Conservation (phyloP, 495 filamentous ascomycete genomes). For the Xylaria nigripes region DNA sequence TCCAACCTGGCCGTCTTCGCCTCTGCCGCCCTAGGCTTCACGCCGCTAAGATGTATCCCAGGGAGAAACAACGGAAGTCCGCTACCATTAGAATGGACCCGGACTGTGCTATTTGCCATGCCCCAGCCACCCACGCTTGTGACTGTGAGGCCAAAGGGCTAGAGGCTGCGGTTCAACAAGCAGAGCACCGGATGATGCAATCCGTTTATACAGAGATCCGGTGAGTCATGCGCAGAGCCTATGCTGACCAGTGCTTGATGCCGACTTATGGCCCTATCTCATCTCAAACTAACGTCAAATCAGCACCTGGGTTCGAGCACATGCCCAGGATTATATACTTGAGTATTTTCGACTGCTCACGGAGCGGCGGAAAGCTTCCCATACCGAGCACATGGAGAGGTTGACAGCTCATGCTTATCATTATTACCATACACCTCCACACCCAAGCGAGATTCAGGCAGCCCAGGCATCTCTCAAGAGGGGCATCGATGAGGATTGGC, state of each 20-base stretch:
- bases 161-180: conserved; percentile 56
- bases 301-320: conserved; percentile 61
- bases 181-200: conserved; percentile 56
- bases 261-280: not conserved
- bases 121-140: conserved; percentile 53
- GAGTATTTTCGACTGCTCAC: conserved; percentile 56
- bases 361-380: conserved; percentile 50
- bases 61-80: conserved; percentile 40
- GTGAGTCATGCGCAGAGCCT: conserved; percentile 30
- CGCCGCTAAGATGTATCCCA: conserved; percentile 45
- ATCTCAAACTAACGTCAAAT: conserved; percentile 15
- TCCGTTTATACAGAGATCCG: conserved; percentile 55
- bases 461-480: conserved; percentile 54
- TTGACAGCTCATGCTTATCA: conserved; percentile 51
- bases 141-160: conserved; percentile 63
- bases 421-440: conserved; percentile 46
- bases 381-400: conserved; percentile 47
- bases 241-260: not conserved
- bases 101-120: conserved; percentile 63
- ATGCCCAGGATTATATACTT: conserved; percentile 62
- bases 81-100: conserved; percentile 52
- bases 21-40: conserved; percentile 26
- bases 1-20: conserved; percentile 19
- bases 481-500: conserved; percentile 69
- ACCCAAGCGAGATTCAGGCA: conserved; percentile 49